Percentiles rank a stretch among this genome's conserved stretches.
Evolutionary conservation across 768 basidiomycete genomes (phyloP).

Genomic region (Amanita molliuscula): DNA sequence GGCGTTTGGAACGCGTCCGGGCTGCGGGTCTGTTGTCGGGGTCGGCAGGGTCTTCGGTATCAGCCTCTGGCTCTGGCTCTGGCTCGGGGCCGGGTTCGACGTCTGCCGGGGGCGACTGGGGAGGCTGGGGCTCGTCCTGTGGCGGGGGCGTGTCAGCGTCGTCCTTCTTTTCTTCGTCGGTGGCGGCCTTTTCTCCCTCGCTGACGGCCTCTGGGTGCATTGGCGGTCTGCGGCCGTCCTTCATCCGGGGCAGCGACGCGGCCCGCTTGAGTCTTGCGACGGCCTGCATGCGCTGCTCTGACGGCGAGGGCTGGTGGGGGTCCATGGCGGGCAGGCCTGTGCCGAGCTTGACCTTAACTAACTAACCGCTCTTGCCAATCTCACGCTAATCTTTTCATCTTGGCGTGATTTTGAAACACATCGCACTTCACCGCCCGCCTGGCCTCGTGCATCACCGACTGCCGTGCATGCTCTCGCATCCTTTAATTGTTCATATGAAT

Average conservation of each 20-base stretch:
- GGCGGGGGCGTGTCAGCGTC: constrained; percentile 19
- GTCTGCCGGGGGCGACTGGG: constrained; percentile 1
- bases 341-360: not conserved
- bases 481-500: no score
- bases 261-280: constrained; percentile 89
- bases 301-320: constrained; percentile 35
- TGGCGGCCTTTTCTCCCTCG: constrained; percentile 56
- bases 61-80: constrained; percentile 11
- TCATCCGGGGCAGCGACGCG: constrained; percentile 85
- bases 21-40: constrained; percentile 33
- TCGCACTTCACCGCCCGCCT: constrained; percentile 30
- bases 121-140: constrained; percentile 7
- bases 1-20: constrained; percentile 45
- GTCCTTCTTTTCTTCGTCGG: constrained; percentile 26
- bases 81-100: constrained; percentile 8
- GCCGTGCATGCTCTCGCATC: constrained; percentile 34
- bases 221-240: constrained; percentile 79
- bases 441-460: constrained; percentile 33
- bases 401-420: constrained; percentile 5
- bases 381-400: constrained; percentile 6
- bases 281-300: constrained; percentile 77
- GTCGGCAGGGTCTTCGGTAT: constrained; percentile 20
- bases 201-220: constrained; percentile 80
- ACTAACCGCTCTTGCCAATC: not conserved
- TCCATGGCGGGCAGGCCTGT: constrained; percentile 23